A percentile compares a stretch with the other conserved stretches of the same genome.
These are phyloP conservation scores for Colletotrichum tamarilloi DNA, from an alignment of 2,329 filamentous ascomycete species.

Conservation along the genomic window DNA sequence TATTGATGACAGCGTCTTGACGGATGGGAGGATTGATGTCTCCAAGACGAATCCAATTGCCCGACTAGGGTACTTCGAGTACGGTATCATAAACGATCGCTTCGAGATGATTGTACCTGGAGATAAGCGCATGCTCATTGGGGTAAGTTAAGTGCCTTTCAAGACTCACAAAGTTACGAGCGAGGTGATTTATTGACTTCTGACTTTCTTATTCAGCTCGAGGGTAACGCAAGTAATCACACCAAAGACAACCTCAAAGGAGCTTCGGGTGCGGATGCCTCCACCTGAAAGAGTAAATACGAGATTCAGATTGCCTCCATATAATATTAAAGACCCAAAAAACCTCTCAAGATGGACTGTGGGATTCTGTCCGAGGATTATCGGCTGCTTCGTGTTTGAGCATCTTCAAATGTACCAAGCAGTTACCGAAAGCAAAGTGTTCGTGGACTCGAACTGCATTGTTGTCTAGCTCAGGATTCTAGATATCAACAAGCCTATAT, in stretches of 20 bases:
- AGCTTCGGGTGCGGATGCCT: neutral
- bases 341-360: no score
- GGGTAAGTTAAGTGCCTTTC: neutral
- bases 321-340: neutral
- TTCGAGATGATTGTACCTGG: constrained; percentile 21
- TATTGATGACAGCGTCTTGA: constrained; percentile 3
- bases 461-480: no score
- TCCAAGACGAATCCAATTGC: constrained; percentile 18
- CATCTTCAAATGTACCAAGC: no score
- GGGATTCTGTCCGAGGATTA: no score
- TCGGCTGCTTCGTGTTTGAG: no score
- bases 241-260: neutral
- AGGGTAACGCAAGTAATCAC: neutral
- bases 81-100: constrained; percentile 2
- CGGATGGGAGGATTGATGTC: constrained; percentile 11
- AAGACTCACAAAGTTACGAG: neutral
- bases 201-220: neutral
- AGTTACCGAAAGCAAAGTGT: no score
- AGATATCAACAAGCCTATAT: no score
- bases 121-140: constrained; percentile 12
- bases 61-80: constrained; percentile 13
- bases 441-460: no score
- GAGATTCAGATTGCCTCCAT: neutral
- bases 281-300: neutral
- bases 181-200: neutral